These are phyloP conservation scores for Ustilago sp. DNA, from an alignment of 1,284 basidiomycete genomes.

Conservation along the genomic window DNA sequence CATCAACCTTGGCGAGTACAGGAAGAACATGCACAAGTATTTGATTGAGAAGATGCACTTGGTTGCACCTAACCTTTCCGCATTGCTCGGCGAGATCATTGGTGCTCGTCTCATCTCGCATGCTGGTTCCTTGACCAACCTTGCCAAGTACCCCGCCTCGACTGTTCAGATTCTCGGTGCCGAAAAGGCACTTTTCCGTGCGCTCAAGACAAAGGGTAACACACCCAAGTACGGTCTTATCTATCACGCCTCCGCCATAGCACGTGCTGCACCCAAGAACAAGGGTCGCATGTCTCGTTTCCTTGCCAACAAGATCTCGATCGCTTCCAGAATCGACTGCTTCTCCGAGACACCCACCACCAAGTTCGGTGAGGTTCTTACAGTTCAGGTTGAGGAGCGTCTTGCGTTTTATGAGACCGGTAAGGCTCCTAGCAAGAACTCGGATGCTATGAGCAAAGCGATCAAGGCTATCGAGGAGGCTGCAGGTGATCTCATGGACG, in stretches of 20 bases:
- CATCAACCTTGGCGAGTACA: conserved; percentile 90
- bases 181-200: conserved; percentile 97
- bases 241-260: conserved; percentile 81
- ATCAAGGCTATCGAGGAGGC: conserved; percentile 81
- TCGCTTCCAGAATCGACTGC: conserved; percentile 97
- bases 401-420: conserved; percentile 86
- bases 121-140: conserved; percentile 94
- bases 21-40: conserved; percentile 89
- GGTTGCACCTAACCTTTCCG: conserved; percentile 90
- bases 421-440: conserved; percentile 66
- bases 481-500: conserved; percentile 77
- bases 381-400: conserved; percentile 94
- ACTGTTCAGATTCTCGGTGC: conserved; percentile 98
- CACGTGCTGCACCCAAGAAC: conserved; percentile 91
- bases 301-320: conserved; percentile 98
- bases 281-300: conserved; percentile 85
- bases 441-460: conserved; percentile 80
- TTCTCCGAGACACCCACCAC: conserved; percentile 86
- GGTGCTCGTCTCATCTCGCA: conserved; percentile 95
- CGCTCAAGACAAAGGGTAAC: conserved; percentile 98
- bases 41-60: conserved; percentile 97
- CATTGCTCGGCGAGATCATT: conserved; percentile 93
- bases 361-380: conserved; percentile 94
- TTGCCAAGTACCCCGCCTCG: conserved; percentile 98
- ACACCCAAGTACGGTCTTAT: conserved; percentile 83